Evolutionary conservation across 2,329 filamentous ascomycete species (phyloP).

Genomic region (Torrubiella hemipterigena): DNA sequence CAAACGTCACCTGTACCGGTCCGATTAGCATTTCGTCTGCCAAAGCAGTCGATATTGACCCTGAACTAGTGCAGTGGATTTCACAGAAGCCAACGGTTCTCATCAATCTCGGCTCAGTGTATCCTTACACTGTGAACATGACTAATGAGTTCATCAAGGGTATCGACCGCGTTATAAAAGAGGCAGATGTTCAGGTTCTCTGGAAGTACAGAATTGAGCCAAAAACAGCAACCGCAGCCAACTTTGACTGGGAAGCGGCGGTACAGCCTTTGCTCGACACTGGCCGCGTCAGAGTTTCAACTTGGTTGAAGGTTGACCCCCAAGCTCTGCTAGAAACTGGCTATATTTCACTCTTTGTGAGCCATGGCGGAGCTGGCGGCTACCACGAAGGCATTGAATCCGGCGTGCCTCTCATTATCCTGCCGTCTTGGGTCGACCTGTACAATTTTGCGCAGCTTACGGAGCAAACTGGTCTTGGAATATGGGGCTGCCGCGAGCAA

Average conservation of each 20-base stretch:
- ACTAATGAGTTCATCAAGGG: slow-evolving; percentile 11
- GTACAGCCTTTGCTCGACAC: background rate
- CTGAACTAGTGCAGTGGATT: slow-evolving; percentile 12
- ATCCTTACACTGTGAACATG: slow-evolving; percentile 7
- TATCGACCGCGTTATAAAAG: slow-evolving; percentile 16
- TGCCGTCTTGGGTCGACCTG: background rate
- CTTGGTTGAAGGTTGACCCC: background rate
- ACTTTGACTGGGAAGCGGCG: slow-evolving; percentile 1
- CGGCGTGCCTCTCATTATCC: background rate
- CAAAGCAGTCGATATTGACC: slow-evolving; percentile 10
- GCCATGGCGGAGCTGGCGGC: background rate
- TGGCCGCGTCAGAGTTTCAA: background rate
- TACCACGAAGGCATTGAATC: background rate
- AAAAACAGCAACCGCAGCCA: slow-evolving; percentile 9
- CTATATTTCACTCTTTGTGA: background rate
- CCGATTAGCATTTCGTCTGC: slow-evolving; percentile 10
- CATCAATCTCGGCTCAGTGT: slow-evolving; percentile 13
- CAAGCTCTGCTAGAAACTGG: slow-evolving; percentile 1
- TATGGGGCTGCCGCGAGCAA: background rate
- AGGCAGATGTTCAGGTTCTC: slow-evolving; percentile 11
- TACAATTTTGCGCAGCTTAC: slow-evolving; percentile 1
- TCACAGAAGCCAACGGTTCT: slow-evolving; percentile 10
- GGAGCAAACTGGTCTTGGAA: background rate
- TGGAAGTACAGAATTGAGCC: slow-evolving; percentile 12
- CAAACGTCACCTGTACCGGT: slow-evolving; percentile 9